Evolutionary conservation across 2,329 filamentous ascomycete species (phyloP).

Genomic region (Zymoseptoria crescenta): DNA sequence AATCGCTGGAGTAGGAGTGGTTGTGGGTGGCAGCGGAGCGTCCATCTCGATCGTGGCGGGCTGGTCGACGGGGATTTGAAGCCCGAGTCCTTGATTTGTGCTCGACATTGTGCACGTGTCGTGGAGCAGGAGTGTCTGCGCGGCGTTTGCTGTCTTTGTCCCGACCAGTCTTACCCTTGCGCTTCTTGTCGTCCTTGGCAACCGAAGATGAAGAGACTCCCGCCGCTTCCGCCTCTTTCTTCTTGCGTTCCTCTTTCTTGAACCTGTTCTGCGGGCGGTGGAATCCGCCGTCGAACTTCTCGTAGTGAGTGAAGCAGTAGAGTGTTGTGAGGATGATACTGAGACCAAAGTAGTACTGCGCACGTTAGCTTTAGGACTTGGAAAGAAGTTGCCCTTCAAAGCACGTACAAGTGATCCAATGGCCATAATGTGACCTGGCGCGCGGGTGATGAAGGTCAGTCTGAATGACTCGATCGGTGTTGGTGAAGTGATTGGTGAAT

Average conservation of each 20-base stretch:
- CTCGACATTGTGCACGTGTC: background rate
- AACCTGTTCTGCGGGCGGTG: slow-evolving; percentile 17
- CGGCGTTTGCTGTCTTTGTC: slow-evolving; percentile 2
- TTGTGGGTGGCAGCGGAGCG: background rate
- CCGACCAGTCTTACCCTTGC: background rate
- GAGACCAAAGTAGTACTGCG: slow-evolving; percentile 23
- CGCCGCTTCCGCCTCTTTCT: slow-evolving; percentile 6
- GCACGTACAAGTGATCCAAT: background rate
- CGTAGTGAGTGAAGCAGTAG: slow-evolving; percentile 21
- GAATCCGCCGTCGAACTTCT: slow-evolving; percentile 16
- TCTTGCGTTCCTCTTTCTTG: slow-evolving; percentile 4
- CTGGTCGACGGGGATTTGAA: background rate
- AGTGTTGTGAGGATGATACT: slow-evolving; percentile 14
- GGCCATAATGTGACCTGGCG: background rate
- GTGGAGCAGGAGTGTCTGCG: slow-evolving; percentile 6
- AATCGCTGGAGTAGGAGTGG: slow-evolving; percentile 1
- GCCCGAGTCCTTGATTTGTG: slow-evolving; percentile 3
- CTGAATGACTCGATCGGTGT: background rate
- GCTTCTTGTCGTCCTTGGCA: background rate
- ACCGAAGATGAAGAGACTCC: background rate
- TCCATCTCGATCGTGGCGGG: slow-evolving; percentile 2
- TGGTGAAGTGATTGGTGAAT: background rate
- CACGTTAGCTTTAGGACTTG: slow-evolving; percentile 12
- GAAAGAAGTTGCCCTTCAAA: background rate
- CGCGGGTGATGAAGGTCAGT: background rate